These are phyloP conservation scores for Mycena galopus DNA, from an alignment of 768 basidiomycete species.

Conservation along the genomic window DNA sequence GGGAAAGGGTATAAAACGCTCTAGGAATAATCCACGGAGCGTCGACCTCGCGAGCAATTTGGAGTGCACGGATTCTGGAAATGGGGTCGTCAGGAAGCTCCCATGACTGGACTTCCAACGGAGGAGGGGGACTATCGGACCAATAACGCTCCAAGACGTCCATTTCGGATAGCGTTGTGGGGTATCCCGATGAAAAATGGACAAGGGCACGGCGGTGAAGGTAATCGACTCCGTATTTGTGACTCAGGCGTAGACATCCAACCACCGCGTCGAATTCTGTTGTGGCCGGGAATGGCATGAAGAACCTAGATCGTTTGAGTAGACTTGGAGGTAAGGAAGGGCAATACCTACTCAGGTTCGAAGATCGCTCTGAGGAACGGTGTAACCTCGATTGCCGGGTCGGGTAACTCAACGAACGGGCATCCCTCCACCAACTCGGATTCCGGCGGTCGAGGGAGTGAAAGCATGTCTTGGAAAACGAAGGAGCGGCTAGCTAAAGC, in stretches of 20 bases:
- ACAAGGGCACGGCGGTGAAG: slow-evolving; percentile 8
- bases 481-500: neutral
- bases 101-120: neutral
- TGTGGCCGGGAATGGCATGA: neutral
- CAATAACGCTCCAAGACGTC: neutral
- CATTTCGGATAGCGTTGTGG: neutral
- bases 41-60: slow-evolving; percentile 26
- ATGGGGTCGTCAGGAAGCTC: neutral
- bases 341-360: neutral
- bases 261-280: neutral
- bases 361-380: slow-evolving; percentile 1
- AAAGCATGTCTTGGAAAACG: slow-evolving; percentile 1
- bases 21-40: slow-evolving; percentile 25
- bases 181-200: slow-evolving; percentile 6
- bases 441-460: neutral
- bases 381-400: neutral
- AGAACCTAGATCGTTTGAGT: neutral
- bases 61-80: slow-evolving; percentile 2
- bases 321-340: neutral
- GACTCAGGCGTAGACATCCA: neutral
- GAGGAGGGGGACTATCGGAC: neutral
- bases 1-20: slow-evolving; percentile 14
- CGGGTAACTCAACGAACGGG: neutral
- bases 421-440: slow-evolving; percentile 6
- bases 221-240: neutral